Evolutionary conservation across 1,284 basidiomycete genomes (phyloP).

Genomic region (Violaceomyces palustris): DNA sequence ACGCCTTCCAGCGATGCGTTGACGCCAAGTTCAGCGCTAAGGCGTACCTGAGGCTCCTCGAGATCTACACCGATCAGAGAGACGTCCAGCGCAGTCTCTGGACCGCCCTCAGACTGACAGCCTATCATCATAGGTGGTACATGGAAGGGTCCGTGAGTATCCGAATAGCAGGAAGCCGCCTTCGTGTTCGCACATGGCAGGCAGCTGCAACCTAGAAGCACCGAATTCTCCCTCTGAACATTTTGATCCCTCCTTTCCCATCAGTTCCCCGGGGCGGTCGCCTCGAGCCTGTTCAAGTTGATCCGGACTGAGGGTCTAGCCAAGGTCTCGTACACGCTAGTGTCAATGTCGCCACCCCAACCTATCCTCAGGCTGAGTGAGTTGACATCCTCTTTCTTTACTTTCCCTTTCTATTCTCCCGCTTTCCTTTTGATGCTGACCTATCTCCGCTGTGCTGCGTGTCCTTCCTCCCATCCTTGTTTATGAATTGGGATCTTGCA

Average conservation of each 20-base stretch:
- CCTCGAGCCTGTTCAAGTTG: constrained; percentile 82
- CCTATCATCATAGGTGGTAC: constrained; percentile 70
- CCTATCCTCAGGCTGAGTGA: constrained; percentile 35
- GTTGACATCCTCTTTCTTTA: too few relatives aligned
- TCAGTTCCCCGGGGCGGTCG: constrained; percentile 84
- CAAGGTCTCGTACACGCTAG: constrained; percentile 86
- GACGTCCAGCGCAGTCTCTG: constrained; percentile 86
- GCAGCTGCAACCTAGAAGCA: too few relatives aligned
- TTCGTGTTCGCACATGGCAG: too few relatives aligned
- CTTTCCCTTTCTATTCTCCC: too few relatives aligned
- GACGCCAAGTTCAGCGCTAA: constrained; percentile 84
- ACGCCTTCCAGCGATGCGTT: constrained; percentile 90
- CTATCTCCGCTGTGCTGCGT: too few relatives aligned
- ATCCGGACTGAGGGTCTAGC: constrained; percentile 88
- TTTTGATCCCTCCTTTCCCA: background rate
- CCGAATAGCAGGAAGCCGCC: constrained; percentile 9
- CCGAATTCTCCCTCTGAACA: constrained; percentile 3
- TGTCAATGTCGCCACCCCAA: constrained; percentile 66
- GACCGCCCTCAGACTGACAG: constrained; percentile 83
- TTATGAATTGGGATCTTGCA: too few relatives aligned
- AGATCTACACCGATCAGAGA: constrained; percentile 88
- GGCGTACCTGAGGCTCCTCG: constrained; percentile 85
- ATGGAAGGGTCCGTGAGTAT: constrained; percentile 53
- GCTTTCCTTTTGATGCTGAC: too few relatives aligned
- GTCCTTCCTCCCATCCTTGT: too few relatives aligned